Conservation (phyloP, 768 basidiomycete species). For the Mycena albidolilacea region DNA sequence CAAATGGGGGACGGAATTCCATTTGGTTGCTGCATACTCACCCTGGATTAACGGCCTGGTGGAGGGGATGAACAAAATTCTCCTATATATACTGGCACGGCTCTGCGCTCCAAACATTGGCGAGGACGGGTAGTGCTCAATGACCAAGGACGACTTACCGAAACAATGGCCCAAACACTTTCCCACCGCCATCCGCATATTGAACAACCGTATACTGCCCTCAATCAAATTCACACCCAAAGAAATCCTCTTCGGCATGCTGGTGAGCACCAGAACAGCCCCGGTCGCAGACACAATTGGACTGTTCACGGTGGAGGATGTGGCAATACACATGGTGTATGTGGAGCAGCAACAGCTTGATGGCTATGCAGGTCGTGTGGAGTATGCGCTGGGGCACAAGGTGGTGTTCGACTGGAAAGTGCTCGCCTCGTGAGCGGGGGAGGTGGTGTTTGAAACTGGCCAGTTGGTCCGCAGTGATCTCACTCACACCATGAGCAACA, state of each 20-base stretch:
- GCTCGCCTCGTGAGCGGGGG: too few species aligned
- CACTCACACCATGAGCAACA: too few species aligned
- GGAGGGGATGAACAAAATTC: conserved; percentile 42
- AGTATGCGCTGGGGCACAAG: background rate
- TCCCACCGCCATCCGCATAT: background rate
- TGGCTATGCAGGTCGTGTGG: background rate
- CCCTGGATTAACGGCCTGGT: conserved; percentile 47
- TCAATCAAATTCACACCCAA: background rate
- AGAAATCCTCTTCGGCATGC: background rate
- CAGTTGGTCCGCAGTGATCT: too few species aligned
- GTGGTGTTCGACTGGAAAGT: too few species aligned
- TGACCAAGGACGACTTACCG: conserved; percentile 23
- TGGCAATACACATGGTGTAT: background rate
- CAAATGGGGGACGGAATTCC: conserved; percentile 21
- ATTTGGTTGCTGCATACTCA: conserved; percentile 39
- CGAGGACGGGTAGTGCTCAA: conserved; percentile 5
- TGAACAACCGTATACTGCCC: conserved; percentile 32
- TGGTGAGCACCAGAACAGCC: background rate
- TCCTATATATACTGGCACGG: conserved; percentile 36
- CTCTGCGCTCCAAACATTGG: conserved; percentile 40
- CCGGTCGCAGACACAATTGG: background rate
- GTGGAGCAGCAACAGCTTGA: background rate
- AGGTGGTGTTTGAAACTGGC: background rate
- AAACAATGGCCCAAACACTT: conserved; percentile 42
- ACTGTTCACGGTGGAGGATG: background rate